These are phyloP conservation scores for Pseudonitzschia pungens DNA, from an alignment of 108 stramenopile genomes.

Conservation along the genomic window DNA sequence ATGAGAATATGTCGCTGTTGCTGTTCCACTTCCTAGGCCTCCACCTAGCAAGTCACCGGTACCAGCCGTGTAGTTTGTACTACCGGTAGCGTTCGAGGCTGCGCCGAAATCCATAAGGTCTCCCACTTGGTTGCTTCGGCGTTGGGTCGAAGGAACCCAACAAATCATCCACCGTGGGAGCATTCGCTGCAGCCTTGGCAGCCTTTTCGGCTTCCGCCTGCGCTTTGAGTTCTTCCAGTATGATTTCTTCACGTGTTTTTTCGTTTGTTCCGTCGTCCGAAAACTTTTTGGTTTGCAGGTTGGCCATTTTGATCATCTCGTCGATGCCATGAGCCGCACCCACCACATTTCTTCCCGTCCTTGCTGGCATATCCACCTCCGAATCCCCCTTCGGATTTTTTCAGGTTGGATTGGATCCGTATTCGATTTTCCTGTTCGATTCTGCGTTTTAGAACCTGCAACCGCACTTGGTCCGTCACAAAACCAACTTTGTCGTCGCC, in stretches of 20 bases:
- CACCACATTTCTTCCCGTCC: constrained; percentile 51
- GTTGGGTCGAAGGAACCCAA: neutral
- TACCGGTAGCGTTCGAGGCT: neutral
- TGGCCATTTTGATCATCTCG: constrained; percentile 65
- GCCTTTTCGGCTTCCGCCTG: constrained; percentile 25
- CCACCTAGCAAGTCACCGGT: constrained; percentile 15
- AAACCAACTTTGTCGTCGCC: constrained; percentile 50
- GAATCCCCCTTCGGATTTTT: constrained; percentile 58
- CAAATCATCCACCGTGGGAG: neutral
- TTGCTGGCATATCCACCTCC: constrained; percentile 49
- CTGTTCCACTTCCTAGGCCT: neutral
- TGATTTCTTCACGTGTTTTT: constrained; percentile 23
- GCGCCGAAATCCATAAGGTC: constrained; percentile 40
- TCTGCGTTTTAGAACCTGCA: constrained; percentile 36
- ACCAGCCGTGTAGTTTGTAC: neutral
- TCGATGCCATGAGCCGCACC: constrained; percentile 70
- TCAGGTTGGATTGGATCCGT: constrained; percentile 48
- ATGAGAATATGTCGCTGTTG: neutral
- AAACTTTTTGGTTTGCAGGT: constrained; percentile 30
- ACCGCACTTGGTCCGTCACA: constrained; percentile 56
- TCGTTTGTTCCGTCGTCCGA: constrained; percentile 25
- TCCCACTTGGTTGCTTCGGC: constrained; percentile 6
- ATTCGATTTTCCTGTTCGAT: constrained; percentile 43
- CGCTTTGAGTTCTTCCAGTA: constrained; percentile 28
- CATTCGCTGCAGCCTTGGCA: constrained; percentile 9